Conservation (phyloP, 2,329 filamentous ascomycete genomes). For the Pseudogymnoascus sp. region DNA sequence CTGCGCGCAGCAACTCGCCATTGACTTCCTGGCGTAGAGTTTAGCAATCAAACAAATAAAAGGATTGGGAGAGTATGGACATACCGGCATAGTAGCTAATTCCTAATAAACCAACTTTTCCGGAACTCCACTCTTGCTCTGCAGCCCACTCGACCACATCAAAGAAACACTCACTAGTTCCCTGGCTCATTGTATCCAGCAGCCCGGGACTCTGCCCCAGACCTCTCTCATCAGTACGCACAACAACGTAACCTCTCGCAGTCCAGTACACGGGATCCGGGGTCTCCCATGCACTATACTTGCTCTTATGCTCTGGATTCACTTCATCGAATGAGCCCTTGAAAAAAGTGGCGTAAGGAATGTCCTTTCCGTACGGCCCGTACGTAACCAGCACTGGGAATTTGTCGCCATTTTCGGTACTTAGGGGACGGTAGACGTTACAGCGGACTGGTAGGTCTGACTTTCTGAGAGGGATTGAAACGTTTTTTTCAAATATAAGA, state of each 20-base stretch:
- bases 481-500: background rate
- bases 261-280: slow-evolving; percentile 33
- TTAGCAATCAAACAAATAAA: slow-evolving; percentile 15
- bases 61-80: background rate
- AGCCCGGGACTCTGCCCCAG: slow-evolving; percentile 28
- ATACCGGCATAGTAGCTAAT: slow-evolving; percentile 37
- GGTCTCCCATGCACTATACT: slow-evolving; percentile 32
- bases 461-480: background rate
- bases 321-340: slow-evolving; percentile 36
- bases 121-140: slow-evolving; percentile 38
- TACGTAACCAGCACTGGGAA: slow-evolving; percentile 50
- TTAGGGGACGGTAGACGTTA: background rate
- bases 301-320: slow-evolving; percentile 29
- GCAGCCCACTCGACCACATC: slow-evolving; percentile 41
- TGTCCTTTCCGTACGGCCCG: slow-evolving; percentile 67
- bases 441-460: background rate
- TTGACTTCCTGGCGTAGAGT: slow-evolving; percentile 14
- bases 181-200: slow-evolving; percentile 41
- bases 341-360: slow-evolving; percentile 49
- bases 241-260: slow-evolving; percentile 28
- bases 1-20: background rate
- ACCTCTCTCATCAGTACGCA: slow-evolving; percentile 36
- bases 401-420: background rate
- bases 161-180: slow-evolving; percentile 39
- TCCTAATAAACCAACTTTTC: slow-evolving; percentile 39